A percentile compares a stretch with the other conserved stretches of the same genome.
Conservation (phyloP, 352 stramenopile genomes). For the Globisporangium sylvaticum region DNA sequence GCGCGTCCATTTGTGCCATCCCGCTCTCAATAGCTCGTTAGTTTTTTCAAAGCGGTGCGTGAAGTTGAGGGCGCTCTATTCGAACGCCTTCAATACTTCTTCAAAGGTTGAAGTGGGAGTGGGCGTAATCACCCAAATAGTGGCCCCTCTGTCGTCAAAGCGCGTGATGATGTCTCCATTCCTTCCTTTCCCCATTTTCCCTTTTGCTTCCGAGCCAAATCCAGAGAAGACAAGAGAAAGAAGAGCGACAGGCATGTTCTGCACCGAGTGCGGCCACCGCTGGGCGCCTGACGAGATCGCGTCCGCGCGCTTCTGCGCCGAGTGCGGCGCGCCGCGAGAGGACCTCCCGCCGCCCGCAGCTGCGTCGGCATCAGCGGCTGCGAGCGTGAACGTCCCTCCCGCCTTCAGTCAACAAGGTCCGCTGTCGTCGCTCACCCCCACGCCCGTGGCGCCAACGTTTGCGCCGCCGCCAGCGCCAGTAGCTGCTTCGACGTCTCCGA, state of each 20-base stretch:
- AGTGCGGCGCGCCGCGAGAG: slow-evolving; percentile 71
- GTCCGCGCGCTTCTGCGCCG: slow-evolving; percentile 75
- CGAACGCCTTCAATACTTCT: neutral
- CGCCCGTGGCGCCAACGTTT: slow-evolving; percentile 18
- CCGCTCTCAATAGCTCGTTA: neutral
- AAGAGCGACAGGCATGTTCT: slow-evolving; percentile 61
- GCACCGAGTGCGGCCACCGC: slow-evolving; percentile 73
- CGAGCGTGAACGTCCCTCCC: neutral
- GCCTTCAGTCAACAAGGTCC: slow-evolving; percentile 3
- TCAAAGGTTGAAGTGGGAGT: neutral
- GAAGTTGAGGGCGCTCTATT: neutral
- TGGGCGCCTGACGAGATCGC: slow-evolving; percentile 81
- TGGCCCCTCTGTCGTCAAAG: neutral
- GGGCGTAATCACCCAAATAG: neutral
- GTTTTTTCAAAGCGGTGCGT: neutral
- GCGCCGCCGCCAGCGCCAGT: slow-evolving; percentile 9
- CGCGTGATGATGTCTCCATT: neutral
- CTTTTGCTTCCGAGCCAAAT: neutral
- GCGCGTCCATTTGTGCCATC: neutral
- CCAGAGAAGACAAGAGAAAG: neutral
- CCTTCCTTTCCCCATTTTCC: neutral
- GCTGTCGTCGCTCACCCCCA: slow-evolving; percentile 13
- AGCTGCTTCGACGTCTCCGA: neutral
- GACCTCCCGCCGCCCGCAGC: slow-evolving; percentile 29
- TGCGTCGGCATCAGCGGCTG: neutral